Base-by-base conservation (phyloP, 768 basidiomycete genomes). In the Auriscalpium orientale region DNA sequence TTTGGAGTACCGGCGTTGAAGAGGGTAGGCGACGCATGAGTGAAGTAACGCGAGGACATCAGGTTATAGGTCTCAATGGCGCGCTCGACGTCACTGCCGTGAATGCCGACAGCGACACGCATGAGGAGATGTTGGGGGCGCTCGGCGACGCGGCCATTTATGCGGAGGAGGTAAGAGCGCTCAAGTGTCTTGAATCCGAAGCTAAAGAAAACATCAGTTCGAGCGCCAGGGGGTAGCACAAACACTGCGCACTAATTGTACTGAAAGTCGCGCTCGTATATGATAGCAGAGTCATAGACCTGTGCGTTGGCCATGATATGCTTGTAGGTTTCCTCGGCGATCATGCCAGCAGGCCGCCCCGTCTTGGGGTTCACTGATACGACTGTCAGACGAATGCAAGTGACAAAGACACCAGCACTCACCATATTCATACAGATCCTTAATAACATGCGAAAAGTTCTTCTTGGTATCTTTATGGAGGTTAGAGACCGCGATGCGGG, bases 131-230 rank as follows among this genome's bases (percentile, higher is more conserved):
- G 97, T 65, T 98, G 97, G 34, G 97, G 97, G 38, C 97, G 86
- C 71, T 99, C 97, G 44, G 94, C 95, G 48, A 95, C 91, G 57
- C 90, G 89, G 44, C 93, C 92, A 67, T 95, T 83, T 73, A 98
- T 85, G 56, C 94, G 86, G 44, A 99, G 85, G 7, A 98, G 84
- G 71, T 99, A 99, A 1, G 95, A 98, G 35, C 95, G 89, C 72
- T 99, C 97, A 35, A 99, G 85, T 3, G 97, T 99, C 73, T 99
- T 99, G 84, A 98, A 98, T n/a, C 97, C 97, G 66, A 99, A 99
- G 74, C 89, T 91, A 51, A 20, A 11, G 3, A 43, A 45, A 35
- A 51, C 18, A 33, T 48, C 46, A 57, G 55, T 47, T 38, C 56
- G 40, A 12, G 45, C 5, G 45, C 4, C 50, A 55, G 49, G 13